phyloP scores from a whole-genome alignment of 202 grass and related monocot genomes.

The Saccharum hybrid region DNA sequence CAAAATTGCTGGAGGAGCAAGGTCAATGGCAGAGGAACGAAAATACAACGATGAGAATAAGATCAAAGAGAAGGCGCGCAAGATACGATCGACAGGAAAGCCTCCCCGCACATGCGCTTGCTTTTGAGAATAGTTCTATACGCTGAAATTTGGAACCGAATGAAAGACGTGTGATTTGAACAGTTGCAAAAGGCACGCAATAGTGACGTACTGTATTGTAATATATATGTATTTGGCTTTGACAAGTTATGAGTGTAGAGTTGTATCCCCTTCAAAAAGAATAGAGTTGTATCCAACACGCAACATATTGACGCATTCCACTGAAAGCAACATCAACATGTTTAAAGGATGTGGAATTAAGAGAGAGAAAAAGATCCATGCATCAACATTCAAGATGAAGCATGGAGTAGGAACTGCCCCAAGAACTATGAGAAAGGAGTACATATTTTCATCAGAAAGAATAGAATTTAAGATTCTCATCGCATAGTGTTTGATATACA shows the following conservation, averaged over 20 bases:
- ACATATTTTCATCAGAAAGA: neutral
- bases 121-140: constrained; percentile 50
- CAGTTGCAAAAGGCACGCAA: neutral
- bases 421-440: neutral
- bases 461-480: neutral
- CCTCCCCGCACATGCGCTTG: constrained; percentile 55
- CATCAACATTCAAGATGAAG: constrained; percentile 4
- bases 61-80: constrained; percentile 63
- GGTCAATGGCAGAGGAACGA: constrained; percentile 57
- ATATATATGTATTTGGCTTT: constrained; percentile 36
- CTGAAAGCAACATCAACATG: constrained; percentile 14
- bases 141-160: constrained; percentile 12
- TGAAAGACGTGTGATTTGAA: constrained; percentile 2
- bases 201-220: constrained; percentile 29
- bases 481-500: neutral
- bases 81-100: constrained; percentile 56
- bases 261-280: neutral
- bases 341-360: constrained; percentile 18
- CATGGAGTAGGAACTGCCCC: neutral
- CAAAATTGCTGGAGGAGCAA: constrained; percentile 64
- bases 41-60: constrained; percentile 69
- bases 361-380: neutral
- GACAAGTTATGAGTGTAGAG: constrained; percentile 27
- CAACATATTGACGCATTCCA: constrained; percentile 16
- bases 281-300: constrained; percentile 15